Percentiles rank a stretch among this genome's conserved stretches.
phyloP scores from a whole-genome alignment of 768 basidiomycete genomes.

The Astraeus odoratus region DNA sequence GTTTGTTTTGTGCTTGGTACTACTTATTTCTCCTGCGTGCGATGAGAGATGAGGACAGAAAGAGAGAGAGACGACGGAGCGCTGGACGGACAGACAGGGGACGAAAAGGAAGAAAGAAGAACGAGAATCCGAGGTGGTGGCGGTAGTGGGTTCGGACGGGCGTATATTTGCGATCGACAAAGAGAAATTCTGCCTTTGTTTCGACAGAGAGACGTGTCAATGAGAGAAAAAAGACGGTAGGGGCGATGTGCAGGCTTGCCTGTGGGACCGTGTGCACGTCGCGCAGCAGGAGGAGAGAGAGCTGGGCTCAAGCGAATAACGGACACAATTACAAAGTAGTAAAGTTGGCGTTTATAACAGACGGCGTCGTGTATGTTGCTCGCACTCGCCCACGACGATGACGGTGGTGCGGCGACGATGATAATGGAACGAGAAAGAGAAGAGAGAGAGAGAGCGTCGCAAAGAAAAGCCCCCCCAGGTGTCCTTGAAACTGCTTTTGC shows the following conservation, averaged over 20 bases:
- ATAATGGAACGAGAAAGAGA: slow-evolving; percentile 7
- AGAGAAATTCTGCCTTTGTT: not conserved
- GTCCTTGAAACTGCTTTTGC: slow-evolving; percentile 5
- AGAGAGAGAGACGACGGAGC: slow-evolving; percentile 1
- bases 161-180: not conserved
- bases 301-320: not conserved
- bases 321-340: not conserved
- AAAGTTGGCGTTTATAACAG: not conserved
- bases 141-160: not conserved
- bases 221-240: not conserved
- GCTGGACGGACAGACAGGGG: not conserved
- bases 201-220: not conserved
- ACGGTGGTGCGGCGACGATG: not conserved
- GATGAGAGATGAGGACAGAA: slow-evolving; percentile 1
- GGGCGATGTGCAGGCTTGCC: not conserved
- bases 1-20: too few relatives aligned
- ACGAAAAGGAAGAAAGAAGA: too few relatives aligned
- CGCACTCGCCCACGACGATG: not conserved
- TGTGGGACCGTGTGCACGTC: not conserved
- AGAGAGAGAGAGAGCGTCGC: slow-evolving; percentile 8
- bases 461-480: too few relatives aligned
- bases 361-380: not conserved
- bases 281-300: not conserved
- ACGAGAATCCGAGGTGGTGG: not conserved
- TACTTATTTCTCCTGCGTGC: too few relatives aligned